phyloP scores from a whole-genome alignment of 768 basidiomycete species.

The Boletales sp. region DNA sequence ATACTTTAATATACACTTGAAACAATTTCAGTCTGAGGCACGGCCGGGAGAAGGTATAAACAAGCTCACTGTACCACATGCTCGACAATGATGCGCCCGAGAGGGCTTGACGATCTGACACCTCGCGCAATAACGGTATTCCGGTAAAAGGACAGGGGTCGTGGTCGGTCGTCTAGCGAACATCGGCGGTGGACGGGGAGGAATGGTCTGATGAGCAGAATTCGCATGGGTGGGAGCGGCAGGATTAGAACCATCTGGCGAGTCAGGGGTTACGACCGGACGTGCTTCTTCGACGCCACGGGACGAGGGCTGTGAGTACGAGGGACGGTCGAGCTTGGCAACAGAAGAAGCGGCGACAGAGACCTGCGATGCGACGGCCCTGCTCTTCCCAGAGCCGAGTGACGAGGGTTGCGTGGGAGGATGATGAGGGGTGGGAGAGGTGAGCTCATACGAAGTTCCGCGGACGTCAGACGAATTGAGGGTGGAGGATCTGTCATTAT shows the following conservation, averaged over 20 bases:
- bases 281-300: constrained; percentile 19
- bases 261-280: constrained; percentile 7
- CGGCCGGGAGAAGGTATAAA: not conserved
- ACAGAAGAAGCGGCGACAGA: constrained; percentile 11
- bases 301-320: constrained; percentile 17
- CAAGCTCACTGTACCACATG: constrained; percentile 71
- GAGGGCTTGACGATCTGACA: constrained; percentile 72
- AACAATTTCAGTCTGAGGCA: not conserved
- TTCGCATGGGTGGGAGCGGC: constrained; percentile 10
- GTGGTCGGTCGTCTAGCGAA: constrained; percentile 34
- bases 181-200: constrained; percentile 9
- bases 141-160: constrained; percentile 52
- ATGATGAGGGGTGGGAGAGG: constrained; percentile 12
- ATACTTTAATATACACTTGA: constrained; percentile 74
- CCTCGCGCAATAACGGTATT: constrained; percentile 60
- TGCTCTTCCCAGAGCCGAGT: constrained; percentile 19
- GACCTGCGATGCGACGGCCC: constrained; percentile 5
- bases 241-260: constrained; percentile 4
- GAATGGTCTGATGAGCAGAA: not conserved
- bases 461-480: constrained; percentile 21
- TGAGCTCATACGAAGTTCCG: constrained; percentile 28
- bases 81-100: constrained; percentile 75
- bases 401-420: constrained; percentile 19
- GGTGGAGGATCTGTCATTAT: constrained; percentile 18
- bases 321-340: constrained; percentile 9